A percentile compares a stretch with the other conserved stretches of the same genome.
phyloP scores from a whole-genome alignment of 1,284 basidiomycete genomes.

The Sparassis latifolia region DNA sequence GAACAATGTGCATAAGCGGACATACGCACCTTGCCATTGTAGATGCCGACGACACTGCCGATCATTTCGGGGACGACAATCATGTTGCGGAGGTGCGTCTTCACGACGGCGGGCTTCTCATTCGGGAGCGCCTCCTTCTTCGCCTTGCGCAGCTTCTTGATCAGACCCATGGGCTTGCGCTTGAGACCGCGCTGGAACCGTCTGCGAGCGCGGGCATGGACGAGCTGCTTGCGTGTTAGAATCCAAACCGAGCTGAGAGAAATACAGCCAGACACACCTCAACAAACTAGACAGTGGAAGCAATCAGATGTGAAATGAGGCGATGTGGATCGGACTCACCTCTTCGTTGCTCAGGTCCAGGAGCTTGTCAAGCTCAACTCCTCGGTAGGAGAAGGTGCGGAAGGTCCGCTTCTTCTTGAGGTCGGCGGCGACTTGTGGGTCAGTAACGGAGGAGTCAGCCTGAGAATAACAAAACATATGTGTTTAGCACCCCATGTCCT shows the following conservation, averaged over 20 bases:
- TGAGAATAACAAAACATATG: slow-evolving; percentile 21
- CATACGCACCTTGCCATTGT: slow-evolving; percentile 85
- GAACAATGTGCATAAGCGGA: background rate
- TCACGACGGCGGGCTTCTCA: slow-evolving; percentile 97
- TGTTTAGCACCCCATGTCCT: slow-evolving; percentile 17
- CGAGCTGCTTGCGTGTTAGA: slow-evolving; percentile 52
- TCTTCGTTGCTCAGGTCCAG: slow-evolving; percentile 95
- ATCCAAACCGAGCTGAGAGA: background rate
- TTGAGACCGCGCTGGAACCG: slow-evolving; percentile 99
- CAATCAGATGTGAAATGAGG: slow-evolving; percentile 1
- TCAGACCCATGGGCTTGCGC: slow-evolving; percentile 96
- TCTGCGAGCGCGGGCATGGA: slow-evolving; percentile 97
- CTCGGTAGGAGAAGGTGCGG: slow-evolving; percentile 98
- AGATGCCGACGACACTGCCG: slow-evolving; percentile 92
- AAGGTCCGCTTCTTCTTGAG: slow-evolving; percentile 98
- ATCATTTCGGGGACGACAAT: slow-evolving; percentile 99
- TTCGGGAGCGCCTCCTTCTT: slow-evolving; percentile 98
- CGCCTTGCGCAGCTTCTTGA: slow-evolving; percentile 99
- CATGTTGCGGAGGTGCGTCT: slow-evolving; percentile 99
- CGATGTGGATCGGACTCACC: slow-evolving; percentile 35
- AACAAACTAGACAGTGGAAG: slow-evolving; percentile 49
- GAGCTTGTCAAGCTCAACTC: slow-evolving; percentile 95
- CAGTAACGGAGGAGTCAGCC: slow-evolving; percentile 80
- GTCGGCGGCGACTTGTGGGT: slow-evolving; percentile 85
- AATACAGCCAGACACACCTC: slow-evolving; percentile 43